Base-by-base conservation (phyloP, 495 filamentous ascomycete genomes). In the Copromyces sp. region DNA sequence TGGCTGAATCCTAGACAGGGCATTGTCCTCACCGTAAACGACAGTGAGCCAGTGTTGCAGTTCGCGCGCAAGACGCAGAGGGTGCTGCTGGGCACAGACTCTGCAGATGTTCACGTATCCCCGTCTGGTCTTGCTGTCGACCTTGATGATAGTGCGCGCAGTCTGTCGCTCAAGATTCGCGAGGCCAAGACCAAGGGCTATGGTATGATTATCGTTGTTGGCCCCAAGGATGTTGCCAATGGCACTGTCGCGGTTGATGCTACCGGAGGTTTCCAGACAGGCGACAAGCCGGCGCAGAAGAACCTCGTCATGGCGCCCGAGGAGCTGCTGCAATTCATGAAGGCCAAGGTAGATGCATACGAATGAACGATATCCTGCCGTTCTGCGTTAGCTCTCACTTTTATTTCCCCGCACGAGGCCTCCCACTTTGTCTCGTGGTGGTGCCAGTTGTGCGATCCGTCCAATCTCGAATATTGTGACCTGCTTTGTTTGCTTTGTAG, bases 1-100 rank as follows among this genome's bases (percentile, higher is more conserved):
- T 98, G 94, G 94, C 83, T 98, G 38, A 94, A 92, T 53, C 94
- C 94, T 3, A 88, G 90, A 7, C 94, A 95, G 77, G 89, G 88
- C 38, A 89, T 93, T 65, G 87, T 98, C 61, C 75, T 97, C 53
- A 93, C 93, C 0, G 88, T 97, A 41, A 91, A 90, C 73, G 86
- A 91, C 75, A 87, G 85, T 40, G 83, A 86, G 41, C 82, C 84
- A 0, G 87, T 94, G 12, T 73, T 91, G 42, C 78, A 81, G 3
- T 88, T 86, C 75, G 91, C 92, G 1, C 77, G 85, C 39, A 75
- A 85, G 37, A 85, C 84, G 16, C 81, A 78, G 71, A 77, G 80
- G 29, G 76, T 79, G 70, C 81, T 88, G n/a, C 80, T 82, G 59
- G 87, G 85, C 0, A 73, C 80, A 24, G 59, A 72, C 29, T 82